phyloP scores from a whole-genome alignment of 495 filamentous ascomycete genomes.

The Hypoxylon crocopeplum region DNA sequence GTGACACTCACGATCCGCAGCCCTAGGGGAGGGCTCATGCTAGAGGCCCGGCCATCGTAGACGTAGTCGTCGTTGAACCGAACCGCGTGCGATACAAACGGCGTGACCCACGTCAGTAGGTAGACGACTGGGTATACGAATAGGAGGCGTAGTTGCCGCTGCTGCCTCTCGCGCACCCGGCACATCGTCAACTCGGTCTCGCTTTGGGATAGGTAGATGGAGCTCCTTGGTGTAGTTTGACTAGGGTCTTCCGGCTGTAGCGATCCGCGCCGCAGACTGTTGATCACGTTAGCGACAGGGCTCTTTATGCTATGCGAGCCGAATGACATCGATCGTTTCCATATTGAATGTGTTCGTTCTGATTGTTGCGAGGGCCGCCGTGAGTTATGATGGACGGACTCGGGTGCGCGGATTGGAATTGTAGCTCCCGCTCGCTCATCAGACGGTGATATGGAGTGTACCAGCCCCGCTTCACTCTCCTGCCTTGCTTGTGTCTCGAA shows the following conservation, averaged over 20 bases:
- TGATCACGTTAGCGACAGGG: constrained; percentile 33
- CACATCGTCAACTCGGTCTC: constrained; percentile 40
- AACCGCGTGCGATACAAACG: constrained; percentile 67
- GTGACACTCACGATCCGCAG: constrained; percentile 62
- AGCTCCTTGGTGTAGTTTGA: constrained; percentile 9
- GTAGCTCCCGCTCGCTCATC: background rate
- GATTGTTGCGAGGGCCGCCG: constrained; percentile 6
- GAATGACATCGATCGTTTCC: constrained; percentile 15
- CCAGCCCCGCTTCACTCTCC: background rate
- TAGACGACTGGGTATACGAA: constrained; percentile 78
- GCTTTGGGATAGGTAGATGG: constrained; percentile 29
- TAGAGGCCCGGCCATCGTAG: constrained; percentile 21
- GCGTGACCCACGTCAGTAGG: constrained; percentile 74
- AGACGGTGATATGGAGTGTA: constrained; percentile 12
- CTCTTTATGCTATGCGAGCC: constrained; percentile 3
- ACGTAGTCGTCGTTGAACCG: constrained; percentile 61
- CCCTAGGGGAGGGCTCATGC: constrained; percentile 45
- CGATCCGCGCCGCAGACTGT: constrained; percentile 39
- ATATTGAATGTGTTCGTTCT: background rate
- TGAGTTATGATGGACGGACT: constrained; percentile 3
- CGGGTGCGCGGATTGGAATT: constrained; percentile 9
- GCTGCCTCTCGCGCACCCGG: constrained; percentile 60
- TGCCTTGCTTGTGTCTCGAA: background rate
- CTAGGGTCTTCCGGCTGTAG: constrained; percentile 1
- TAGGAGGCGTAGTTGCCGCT: constrained; percentile 69